Conservation (phyloP, 2,329 filamentous ascomycete species). For the Piedraia hortae region DNA sequence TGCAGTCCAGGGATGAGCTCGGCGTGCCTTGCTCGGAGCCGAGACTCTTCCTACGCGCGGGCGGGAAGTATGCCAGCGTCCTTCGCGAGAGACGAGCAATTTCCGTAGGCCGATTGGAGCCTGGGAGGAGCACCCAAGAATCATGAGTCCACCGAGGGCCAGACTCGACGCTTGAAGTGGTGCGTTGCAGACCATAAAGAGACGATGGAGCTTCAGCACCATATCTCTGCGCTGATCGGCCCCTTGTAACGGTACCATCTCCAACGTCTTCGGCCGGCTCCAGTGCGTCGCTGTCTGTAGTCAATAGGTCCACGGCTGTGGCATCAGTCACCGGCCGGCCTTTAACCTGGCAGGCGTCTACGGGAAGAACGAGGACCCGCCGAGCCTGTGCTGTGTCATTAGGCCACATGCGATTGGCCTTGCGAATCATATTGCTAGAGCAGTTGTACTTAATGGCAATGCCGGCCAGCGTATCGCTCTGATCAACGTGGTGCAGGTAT, state of each 20-base stretch:
- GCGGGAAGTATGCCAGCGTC: conserved; percentile 73
- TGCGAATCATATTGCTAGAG: conserved; percentile 53
- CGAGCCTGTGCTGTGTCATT: conserved; percentile 71
- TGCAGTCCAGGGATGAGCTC: conserved; percentile 33
- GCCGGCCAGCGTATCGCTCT: conserved; percentile 67
- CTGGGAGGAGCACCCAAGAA: conserved; percentile 63
- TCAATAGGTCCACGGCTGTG: conserved; percentile 10
- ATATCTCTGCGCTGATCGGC: conserved; percentile 12
- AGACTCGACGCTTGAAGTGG: conserved; percentile 18
- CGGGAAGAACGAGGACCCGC: conserved; percentile 55
- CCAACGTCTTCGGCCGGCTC: conserved; percentile 14
- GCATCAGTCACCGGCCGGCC: conserved; percentile 28
- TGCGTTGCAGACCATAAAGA: too few relatives aligned
- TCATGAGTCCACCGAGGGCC: conserved; percentile 61
- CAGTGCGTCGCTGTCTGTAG: conserved; percentile 9
- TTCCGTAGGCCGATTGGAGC: conserved; percentile 42
- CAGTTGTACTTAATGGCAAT: conserved; percentile 79
- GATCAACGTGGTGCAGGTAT: conserved; percentile 66
- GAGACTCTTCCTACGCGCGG: conserved; percentile 61
- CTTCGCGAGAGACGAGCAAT: conserved; percentile 62
- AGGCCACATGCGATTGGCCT: conserved; percentile 82
- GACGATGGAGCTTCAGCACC: too few relatives aligned
- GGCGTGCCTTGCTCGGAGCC: conserved; percentile 34
- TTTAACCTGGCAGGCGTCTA: conserved; percentile 68
- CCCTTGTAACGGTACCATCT: conserved; percentile 12